Conservation (phyloP, 345 rosid species). For the Anastatica hierochuntica region DNA sequence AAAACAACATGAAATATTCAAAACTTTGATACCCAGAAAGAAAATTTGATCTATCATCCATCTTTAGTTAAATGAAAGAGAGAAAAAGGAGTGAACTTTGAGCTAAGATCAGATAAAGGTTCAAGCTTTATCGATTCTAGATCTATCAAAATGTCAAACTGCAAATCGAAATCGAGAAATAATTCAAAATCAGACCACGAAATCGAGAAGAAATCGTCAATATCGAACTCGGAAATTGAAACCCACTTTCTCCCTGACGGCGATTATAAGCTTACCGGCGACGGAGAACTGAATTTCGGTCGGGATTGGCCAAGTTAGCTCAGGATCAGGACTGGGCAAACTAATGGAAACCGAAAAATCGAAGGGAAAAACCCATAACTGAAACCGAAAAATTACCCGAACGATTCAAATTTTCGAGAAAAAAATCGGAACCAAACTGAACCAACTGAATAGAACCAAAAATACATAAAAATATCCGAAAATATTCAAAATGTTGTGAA, state of each 20-base stretch:
- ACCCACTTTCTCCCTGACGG: neutral
- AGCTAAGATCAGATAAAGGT: neutral
- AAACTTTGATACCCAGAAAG: neutral
- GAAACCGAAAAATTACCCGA: no score
- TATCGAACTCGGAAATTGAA: neutral
- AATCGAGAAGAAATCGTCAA: neutral
- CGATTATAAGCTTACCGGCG: constrained; percentile 8
- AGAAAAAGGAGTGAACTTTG: neutral
- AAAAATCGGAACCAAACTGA: no score
- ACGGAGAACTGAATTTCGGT: no score
- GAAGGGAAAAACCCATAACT: no score
- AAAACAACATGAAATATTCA: neutral
- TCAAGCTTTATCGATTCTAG: neutral
- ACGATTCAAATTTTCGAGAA: no score
- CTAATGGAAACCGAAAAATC: no score
- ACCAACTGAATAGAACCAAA: no score
- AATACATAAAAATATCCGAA: no score
- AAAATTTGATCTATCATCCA: neutral
- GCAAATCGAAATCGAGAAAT: neutral
- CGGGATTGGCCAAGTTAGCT: no score
- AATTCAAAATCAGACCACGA: neutral
- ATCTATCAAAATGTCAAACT: constrained; percentile 3
- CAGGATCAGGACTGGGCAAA: no score
- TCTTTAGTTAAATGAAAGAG: no score
- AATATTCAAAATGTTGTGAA: no score